Conservation (phyloP, 202 grass and related monocot genomes). For the Digitaria exilis region DNA sequence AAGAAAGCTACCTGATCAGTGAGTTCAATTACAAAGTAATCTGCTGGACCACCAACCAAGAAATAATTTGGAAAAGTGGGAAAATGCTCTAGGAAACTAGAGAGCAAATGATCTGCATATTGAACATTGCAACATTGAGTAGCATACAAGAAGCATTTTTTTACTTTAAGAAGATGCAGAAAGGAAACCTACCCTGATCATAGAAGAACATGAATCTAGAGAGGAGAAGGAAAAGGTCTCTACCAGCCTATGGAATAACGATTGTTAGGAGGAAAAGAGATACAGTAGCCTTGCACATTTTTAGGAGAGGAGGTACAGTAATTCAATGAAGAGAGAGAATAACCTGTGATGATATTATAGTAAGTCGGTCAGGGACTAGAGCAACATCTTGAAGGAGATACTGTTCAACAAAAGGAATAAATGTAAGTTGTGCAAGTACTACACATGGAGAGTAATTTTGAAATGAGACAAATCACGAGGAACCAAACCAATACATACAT, state of each 20-base stretch:
- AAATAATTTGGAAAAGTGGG: slow-evolving; percentile 79
- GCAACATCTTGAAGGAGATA: slow-evolving; percentile 85
- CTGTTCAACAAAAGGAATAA: slow-evolving; percentile 46
- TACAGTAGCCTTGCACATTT: background rate
- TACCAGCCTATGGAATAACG: slow-evolving; percentile 63
- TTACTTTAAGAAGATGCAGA: background rate
- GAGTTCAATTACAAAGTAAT: slow-evolving; percentile 95
- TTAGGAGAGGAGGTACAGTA: slow-evolving; percentile 1
- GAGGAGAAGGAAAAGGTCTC: slow-evolving; percentile 81
- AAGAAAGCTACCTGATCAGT: slow-evolving; percentile 66
- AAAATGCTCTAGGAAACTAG: slow-evolving; percentile 70
- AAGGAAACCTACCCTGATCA: slow-evolving; percentile 61
- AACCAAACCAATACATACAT: slow-evolving; percentile 50
- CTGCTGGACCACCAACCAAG: slow-evolving; percentile 81
- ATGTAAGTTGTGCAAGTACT: background rate
- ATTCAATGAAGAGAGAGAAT: slow-evolving; percentile 8
- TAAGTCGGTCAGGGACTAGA: slow-evolving; percentile 60
- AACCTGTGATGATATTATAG: slow-evolving; percentile 88
- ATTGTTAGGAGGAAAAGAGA: slow-evolving; percentile 8
- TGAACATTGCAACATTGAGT: slow-evolving; percentile 16
- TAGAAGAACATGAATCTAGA: slow-evolving; percentile 92
- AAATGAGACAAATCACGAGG: slow-evolving; percentile 23
- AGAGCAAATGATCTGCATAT: slow-evolving; percentile 64
- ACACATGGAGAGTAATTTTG: background rate
- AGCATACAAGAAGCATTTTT: background rate